Conservation (phyloP, 2,329 filamentous ascomycete genomes). For the Curvularia sp. region DNA sequence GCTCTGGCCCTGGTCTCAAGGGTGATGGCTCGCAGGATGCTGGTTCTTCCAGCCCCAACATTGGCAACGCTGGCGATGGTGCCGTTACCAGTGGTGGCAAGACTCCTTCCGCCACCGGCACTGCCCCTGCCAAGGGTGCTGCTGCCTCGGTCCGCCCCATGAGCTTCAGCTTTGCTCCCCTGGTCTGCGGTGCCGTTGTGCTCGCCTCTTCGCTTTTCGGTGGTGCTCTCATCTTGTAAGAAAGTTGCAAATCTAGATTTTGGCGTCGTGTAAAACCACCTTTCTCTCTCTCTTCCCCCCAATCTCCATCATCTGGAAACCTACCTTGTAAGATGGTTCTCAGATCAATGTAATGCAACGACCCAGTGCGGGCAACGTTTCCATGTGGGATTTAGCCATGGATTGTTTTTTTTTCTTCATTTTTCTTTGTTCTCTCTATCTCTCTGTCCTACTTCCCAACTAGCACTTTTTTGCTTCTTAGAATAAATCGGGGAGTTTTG, state of each 20-base stretch:
- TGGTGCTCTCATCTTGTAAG: slow-evolving; percentile 55
- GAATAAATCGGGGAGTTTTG: not conserved
- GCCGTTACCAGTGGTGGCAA: slow-evolving; percentile 50
- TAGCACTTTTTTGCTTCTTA: not conserved
- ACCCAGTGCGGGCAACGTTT: slow-evolving; percentile 42
- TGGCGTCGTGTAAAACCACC: not conserved
- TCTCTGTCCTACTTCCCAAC: not conserved
- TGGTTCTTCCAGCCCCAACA: slow-evolving; percentile 55
- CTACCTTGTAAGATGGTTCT: slow-evolving; percentile 5
- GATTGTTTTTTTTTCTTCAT: not conserved
- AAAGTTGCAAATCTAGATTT: not conserved
- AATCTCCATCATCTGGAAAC: not conserved
- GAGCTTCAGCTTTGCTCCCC: slow-evolving; percentile 58
- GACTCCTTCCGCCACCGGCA: slow-evolving; percentile 22
- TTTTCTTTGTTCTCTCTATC: not conserved
- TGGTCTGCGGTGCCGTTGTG: slow-evolving; percentile 61
- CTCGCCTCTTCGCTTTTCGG: slow-evolving; percentile 62
- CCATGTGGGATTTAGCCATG: slow-evolving; percentile 20
- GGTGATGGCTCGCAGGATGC: slow-evolving; percentile 65
- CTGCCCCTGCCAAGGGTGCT: slow-evolving; percentile 44
- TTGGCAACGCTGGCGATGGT: slow-evolving; percentile 60
- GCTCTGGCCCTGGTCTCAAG: slow-evolving; percentile 62
- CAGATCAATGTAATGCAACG: slow-evolving; percentile 32
- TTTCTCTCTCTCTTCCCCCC: not conserved
- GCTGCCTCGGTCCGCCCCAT: slow-evolving; percentile 55